phyloP scores from a whole-genome alignment of 2,329 filamentous ascomycete species.

The Fusarium devonianum region DNA sequence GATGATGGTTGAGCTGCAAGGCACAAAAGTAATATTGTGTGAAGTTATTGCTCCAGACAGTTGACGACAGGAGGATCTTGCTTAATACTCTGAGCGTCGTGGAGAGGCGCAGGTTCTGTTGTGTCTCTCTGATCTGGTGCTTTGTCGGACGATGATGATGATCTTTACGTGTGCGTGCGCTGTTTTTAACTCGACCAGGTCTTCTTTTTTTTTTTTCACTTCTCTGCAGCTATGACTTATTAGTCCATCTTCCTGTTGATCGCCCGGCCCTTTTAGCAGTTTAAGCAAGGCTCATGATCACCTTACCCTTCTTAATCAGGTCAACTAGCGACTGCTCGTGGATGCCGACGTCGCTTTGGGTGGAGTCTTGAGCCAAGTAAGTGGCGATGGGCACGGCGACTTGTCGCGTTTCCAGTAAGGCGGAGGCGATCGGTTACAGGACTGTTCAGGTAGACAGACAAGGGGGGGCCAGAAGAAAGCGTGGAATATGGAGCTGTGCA shows the following conservation, averaged over 20 bases:
- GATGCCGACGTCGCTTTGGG: constrained; percentile 7
- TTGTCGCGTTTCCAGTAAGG: not conserved
- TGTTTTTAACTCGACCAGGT: constrained; percentile 6
- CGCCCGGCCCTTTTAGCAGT: constrained; percentile 6
- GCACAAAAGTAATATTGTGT: too few species aligned
- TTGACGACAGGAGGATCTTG: not conserved
- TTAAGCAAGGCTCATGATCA: not conserved
- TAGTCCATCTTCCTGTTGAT: constrained; percentile 15
- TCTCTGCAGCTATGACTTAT: constrained; percentile 1
- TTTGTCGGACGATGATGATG: constrained; percentile 16
- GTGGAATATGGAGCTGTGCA: constrained; percentile 22
- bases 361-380: not conserved
- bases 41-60: not conserved
- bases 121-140: not conserved
- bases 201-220: too few species aligned
- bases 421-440: not conserved
- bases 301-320: constrained; percentile 4
- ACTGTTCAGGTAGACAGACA: too few species aligned
- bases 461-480: constrained; percentile 9
- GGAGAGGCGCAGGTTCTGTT: not conserved
- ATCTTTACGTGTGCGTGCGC: constrained; percentile 21
- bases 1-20: not conserved
- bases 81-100: too few species aligned
- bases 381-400: not conserved
- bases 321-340: not conserved